Conservation (phyloP, 257 asterid genomes). For the Anisodus tanguticus region DNA sequence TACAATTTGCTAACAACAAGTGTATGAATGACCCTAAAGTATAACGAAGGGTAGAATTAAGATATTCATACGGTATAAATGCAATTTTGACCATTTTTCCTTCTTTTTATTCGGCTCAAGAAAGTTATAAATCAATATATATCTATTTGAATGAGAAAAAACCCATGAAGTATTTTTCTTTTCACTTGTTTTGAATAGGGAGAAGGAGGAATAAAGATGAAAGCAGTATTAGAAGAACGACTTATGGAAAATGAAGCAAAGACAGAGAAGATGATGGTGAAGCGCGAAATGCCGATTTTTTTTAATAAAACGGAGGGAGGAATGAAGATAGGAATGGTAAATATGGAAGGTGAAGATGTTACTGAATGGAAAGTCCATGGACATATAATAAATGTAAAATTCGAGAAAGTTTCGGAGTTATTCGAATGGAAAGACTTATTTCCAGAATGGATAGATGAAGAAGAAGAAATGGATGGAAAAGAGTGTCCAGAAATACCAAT, state of each 20-base stretch:
- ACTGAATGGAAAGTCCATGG: slow-evolving; percentile 64
- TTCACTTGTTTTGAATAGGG: slow-evolving; percentile 34
- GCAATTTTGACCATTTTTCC: background rate
- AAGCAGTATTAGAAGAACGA: slow-evolving; percentile 58
- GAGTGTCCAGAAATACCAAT: slow-evolving; percentile 86
- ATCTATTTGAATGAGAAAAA: background rate
- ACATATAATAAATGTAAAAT: slow-evolving; percentile 38
- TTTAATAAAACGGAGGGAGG: slow-evolving; percentile 51
- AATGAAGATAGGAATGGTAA: slow-evolving; percentile 68
- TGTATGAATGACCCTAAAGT: background rate
- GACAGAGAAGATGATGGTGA: slow-evolving; percentile 45
- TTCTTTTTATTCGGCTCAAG: background rate
- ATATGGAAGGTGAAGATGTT: slow-evolving; percentile 78
- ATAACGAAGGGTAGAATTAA: background rate
- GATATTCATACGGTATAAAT: background rate
- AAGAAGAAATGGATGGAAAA: slow-evolving; percentile 81
- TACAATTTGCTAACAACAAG: background rate
- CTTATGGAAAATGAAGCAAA: slow-evolving; percentile 33
- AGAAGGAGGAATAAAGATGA: slow-evolving; percentile 68
- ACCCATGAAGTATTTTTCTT: background rate
- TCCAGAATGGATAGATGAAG: slow-evolving; percentile 98
- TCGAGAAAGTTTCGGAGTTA: slow-evolving; percentile 54
- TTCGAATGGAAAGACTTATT: slow-evolving; percentile 77
- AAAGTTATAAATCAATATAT: background rate
- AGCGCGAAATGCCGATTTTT: slow-evolving; percentile 71